These are phyloP conservation scores for Biscogniauxia mediterranea DNA, from an alignment of 2,329 filamentous ascomycete species.

Conservation along the genomic window DNA sequence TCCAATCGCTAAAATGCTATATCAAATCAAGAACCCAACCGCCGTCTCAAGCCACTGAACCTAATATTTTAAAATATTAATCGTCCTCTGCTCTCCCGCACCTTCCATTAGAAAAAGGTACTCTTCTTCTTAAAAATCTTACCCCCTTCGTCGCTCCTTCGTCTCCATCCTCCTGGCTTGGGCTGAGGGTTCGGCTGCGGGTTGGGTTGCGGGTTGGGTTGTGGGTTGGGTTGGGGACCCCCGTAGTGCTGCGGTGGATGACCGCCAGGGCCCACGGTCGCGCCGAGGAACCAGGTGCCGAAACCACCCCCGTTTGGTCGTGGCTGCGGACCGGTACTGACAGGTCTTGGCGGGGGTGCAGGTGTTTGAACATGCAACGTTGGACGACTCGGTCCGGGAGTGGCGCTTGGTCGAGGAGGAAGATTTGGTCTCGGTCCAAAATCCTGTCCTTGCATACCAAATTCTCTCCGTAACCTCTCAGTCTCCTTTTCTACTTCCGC, in stretches of 20 bases:
- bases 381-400: conserved; percentile 14
- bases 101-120: conserved; percentile 41
- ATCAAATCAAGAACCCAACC: background rate
- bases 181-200: conserved; percentile 44
- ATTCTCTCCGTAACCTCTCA: conserved; percentile 69
- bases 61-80: background rate
- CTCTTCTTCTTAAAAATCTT: conserved; percentile 48
- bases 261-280: conserved; percentile 10
- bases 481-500: conserved; percentile 75
- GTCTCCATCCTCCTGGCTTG: conserved; percentile 38
- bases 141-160: conserved; percentile 33
- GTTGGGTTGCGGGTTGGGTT: conserved; percentile 42
- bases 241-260: conserved; percentile 22
- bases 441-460: conserved; percentile 57
- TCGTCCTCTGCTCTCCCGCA: background rate
- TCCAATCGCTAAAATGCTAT: background rate
- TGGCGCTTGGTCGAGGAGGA: conserved; percentile 33
- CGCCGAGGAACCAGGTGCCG: conserved; percentile 32
- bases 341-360: conserved; percentile 43
- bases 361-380: conserved; percentile 30
- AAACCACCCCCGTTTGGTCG: conserved; percentile 18
- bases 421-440: conserved; percentile 31
- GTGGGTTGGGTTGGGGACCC: conserved; percentile 39
- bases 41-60: background rate
- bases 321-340: conserved; percentile 44